Evolutionary conservation across 352 stramenopile species (phyloP).

Genomic region (Pythium sukuiense): DNA sequence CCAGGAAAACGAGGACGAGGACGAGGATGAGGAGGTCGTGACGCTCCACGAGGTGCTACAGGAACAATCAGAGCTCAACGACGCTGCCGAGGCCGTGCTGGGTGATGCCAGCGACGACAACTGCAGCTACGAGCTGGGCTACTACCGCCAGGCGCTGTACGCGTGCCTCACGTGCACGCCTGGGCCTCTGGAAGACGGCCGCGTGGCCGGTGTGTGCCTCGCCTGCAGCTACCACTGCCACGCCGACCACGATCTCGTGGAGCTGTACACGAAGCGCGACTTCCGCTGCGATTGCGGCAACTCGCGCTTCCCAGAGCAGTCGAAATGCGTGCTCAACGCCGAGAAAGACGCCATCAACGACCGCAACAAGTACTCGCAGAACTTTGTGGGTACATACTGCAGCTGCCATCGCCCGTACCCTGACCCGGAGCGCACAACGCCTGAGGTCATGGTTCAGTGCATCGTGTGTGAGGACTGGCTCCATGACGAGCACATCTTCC

Average conservation of each 20-base stretch:
- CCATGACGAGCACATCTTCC: constrained; percentile 68
- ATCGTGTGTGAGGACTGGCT: constrained; percentile 80
- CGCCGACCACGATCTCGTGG: constrained; percentile 70
- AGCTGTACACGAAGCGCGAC: constrained; percentile 78
- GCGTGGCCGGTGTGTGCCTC: constrained; percentile 58
- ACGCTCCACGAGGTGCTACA: constrained; percentile 63
- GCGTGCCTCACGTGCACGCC: constrained; percentile 74
- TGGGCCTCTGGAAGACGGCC: constrained; percentile 31
- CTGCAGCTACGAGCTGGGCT: constrained; percentile 70
- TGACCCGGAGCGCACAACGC: constrained; percentile 62
- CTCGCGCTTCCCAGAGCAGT: constrained; percentile 40
- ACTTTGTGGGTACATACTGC: constrained; percentile 70
- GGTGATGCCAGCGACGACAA: constrained; percentile 56
- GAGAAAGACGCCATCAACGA: constrained; percentile 55
- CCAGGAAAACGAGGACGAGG: constrained; percentile 23
- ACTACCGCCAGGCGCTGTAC: constrained; percentile 69
- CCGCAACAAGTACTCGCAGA: constrained; percentile 72
- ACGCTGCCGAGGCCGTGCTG: constrained; percentile 61
- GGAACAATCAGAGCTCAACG: constrained; percentile 52
- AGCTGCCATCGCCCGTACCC: constrained; percentile 74
- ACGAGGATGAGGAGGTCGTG: constrained; percentile 54
- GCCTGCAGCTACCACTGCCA: constrained; percentile 78
- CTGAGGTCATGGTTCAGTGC: constrained; percentile 76
- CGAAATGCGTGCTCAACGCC: constrained; percentile 49
- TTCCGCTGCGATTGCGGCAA: constrained; percentile 82